Base-by-base conservation (phyloP, 2,329 filamentous ascomycete species). In the Periglandula ipomoeae region DNA sequence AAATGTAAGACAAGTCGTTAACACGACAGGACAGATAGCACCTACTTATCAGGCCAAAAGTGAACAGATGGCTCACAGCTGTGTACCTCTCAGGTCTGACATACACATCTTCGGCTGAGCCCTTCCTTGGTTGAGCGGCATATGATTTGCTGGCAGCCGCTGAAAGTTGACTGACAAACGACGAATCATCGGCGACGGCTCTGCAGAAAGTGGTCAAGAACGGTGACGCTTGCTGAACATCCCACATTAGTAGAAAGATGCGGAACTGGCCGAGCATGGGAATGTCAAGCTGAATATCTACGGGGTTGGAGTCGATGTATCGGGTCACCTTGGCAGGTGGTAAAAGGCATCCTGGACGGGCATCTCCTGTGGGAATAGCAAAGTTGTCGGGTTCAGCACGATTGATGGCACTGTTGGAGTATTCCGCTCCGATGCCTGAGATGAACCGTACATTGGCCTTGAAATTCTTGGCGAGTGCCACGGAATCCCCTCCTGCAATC, bases 261-360 rank as follows among this genome's bases (percentile, higher is more conserved):
- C 84, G 77, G 69, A 89, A 90, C 59, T 90, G 86, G 23, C 85
- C 82, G 5, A 89, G 70, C 65, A 88, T 78, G 1, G 86, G 86
- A 40, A 89, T 86, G 58, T 89, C 86, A 5, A 88, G 78, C 61
- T 90, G 84, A 24, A 89, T 70, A 56, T 89, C 82, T 38, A 90
- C 79, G 0, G 85, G 85, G 57, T 89, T 90, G 3, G 85, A 82
- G 64, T 90, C 86, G 46, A 89, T 77, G 60, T 84, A 89, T 24
- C 86, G 76, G 0, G 83, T 85, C 17, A 84, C 84, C 64, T 80
- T 85, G 37, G 82, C 82, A 2, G 85, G 85, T 3, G 81, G 76
- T 23, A 86, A 70, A 20, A 78, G 67, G 44, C 73, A 77, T 7
- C 76, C 76, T 3, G 75, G 75, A 52, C 71, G 72, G 42, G 73